These are phyloP conservation scores for Hevea brasiliensis DNA, from an alignment of 345 rosid genomes.

Conservation along the genomic window DNA sequence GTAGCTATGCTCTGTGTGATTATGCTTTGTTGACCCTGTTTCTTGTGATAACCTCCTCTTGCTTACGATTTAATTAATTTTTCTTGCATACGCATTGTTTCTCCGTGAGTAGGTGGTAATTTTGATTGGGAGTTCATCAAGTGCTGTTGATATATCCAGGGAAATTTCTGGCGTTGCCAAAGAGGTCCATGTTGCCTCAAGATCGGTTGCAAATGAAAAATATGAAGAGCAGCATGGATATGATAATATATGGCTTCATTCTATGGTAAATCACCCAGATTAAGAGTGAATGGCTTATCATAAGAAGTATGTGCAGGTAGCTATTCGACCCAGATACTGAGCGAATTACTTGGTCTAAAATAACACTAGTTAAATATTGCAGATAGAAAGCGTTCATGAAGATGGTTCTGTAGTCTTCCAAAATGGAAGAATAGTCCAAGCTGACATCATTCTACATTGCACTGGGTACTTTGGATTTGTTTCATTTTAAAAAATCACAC, in stretches of 20 bases:
- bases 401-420: constrained; percentile 68
- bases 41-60: background rate
- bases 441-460: constrained; percentile 75
- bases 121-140: constrained; percentile 66
- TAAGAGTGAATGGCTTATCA: constrained; percentile 4
- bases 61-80: background rate
- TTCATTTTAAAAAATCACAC: background rate
- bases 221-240: constrained; percentile 43
- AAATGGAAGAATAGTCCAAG: constrained; percentile 45
- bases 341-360: constrained; percentile 20
- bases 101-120: constrained; percentile 52
- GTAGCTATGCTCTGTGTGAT: background rate
- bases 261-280: constrained; percentile 58
- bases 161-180: constrained; percentile 69
- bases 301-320: constrained; percentile 1
- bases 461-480: constrained; percentile 51
- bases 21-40: constrained; percentile 3
- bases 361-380: constrained; percentile 26
- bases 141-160: constrained; percentile 69
- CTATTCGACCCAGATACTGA: background rate
- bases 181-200: constrained; percentile 73
- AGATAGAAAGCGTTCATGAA: constrained; percentile 54
- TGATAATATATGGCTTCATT: constrained; percentile 67
- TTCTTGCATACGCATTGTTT: constrained; percentile 4
- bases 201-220: constrained; percentile 53